phyloP scores from a whole-genome alignment of 2,329 filamentous ascomycete species.

The Aspergillus sp. region DNA sequence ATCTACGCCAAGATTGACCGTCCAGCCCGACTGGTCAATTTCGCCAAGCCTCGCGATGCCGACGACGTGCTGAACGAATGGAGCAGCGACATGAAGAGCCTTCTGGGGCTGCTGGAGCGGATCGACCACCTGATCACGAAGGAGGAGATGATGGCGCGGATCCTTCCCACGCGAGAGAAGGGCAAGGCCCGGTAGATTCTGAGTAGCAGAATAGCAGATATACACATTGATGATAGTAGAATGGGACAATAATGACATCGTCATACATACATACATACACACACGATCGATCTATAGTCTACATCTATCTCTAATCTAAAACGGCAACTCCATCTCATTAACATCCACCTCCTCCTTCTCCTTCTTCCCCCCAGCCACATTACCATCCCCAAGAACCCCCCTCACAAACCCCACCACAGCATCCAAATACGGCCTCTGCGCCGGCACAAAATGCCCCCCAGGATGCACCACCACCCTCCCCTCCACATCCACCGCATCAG shows the following conservation, averaged over 20 bases:
- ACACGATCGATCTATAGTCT: background rate
- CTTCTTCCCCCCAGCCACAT: conserved; percentile 39
- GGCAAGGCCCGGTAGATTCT: conserved; percentile 36
- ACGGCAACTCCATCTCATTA: conserved; percentile 70
- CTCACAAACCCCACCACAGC: conserved; percentile 72
- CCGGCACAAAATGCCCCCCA: conserved; percentile 86
- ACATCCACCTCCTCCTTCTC: conserved; percentile 55
- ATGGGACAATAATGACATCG: conserved; percentile 27
- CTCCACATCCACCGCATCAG: conserved; percentile 55
- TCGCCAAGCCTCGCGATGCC: conserved; percentile 90
- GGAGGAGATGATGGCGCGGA: conserved; percentile 99
- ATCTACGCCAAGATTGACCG: conserved; percentile 97
- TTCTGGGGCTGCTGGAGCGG: conserved; percentile 80
- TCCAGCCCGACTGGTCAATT: conserved; percentile 86
- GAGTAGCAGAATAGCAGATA: background rate
- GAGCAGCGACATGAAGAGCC: conserved; percentile 96
- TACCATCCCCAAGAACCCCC: conserved; percentile 48
- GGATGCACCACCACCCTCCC: conserved; percentile 70
- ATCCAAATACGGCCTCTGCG: conserved; percentile 77
- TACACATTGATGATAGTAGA: conserved; percentile 28
- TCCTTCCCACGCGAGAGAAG: conserved; percentile 64
- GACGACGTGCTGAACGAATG: conserved; percentile 98
- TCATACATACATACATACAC: too few species aligned
- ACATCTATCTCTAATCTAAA: conserved; percentile 36
- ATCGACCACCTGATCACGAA: conserved; percentile 99